Conservation (phyloP, 2,329 filamentous ascomycete genomes). For the Hymenoscyphus infarciens region DNA sequence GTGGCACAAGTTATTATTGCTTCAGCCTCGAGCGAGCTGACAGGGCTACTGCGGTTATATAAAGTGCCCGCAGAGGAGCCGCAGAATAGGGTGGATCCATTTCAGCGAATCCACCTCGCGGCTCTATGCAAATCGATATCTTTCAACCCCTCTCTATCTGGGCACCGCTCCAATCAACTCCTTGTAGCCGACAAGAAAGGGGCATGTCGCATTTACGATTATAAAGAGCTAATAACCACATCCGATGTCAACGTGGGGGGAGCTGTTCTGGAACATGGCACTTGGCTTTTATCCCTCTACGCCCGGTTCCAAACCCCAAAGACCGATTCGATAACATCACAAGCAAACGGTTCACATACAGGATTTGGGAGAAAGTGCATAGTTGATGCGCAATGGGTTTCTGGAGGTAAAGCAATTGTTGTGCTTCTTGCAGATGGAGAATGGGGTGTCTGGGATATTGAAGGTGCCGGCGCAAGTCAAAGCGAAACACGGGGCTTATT, state of each 20-base stretch:
- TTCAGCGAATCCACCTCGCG: conserved; percentile 58
- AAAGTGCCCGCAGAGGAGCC: conserved; percentile 45
- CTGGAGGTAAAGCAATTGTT: conserved; percentile 56
- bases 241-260: conserved; percentile 48
- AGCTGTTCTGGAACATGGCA: conserved; percentile 47
- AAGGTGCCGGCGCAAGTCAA: conserved; percentile 54
- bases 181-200: conserved; percentile 53
- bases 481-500: conserved; percentile 43
- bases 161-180: conserved; percentile 50
- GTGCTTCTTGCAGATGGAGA: conserved; percentile 59
- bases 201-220: conserved; percentile 61
- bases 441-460: conserved; percentile 67
- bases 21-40: conserved; percentile 56
- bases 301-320: conserved; percentile 30
- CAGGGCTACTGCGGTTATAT: conserved; percentile 56
- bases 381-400: conserved; percentile 60
- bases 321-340: conserved; percentile 32
- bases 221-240: conserved; percentile 49
- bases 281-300: conserved; percentile 62
- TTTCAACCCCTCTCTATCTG: conserved; percentile 52
- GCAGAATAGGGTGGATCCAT: conserved; percentile 43
- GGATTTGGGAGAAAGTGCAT: conserved; percentile 53
- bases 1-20: conserved; percentile 53
- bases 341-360: conserved; percentile 48
- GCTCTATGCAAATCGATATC: conserved; percentile 52